phyloP scores from a whole-genome alignment of 202 grass and related monocot genomes.

The Schoenoplectus triqueter region DNA sequence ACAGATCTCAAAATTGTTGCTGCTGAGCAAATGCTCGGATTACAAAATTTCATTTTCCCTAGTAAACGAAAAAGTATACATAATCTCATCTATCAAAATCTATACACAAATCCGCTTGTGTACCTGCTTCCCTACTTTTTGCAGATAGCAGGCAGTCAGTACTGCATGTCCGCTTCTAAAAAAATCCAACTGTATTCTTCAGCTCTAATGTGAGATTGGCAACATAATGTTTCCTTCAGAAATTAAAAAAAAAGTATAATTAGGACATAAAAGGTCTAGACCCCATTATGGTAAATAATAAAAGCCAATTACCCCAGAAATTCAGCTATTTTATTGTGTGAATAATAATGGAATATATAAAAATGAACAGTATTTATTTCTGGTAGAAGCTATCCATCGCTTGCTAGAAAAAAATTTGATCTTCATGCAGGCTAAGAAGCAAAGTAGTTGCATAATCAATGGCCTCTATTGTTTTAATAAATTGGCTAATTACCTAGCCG shows the following conservation, averaged over 20 bases:
- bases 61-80: slow-evolving; percentile 19
- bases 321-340: not conserved
- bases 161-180: not conserved
- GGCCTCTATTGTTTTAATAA: not conserved
- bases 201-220: not conserved
- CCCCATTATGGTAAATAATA: not conserved
- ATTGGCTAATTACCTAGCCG: not conserved
- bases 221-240: slow-evolving; percentile 4
- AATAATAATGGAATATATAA: not conserved
- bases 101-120: slow-evolving; percentile 18
- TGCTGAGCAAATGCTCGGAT: slow-evolving; percentile 20
- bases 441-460: slow-evolving; percentile 9
- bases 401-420: slow-evolving; percentile 1
- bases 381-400: not conserved
- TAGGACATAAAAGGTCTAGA: not conserved
- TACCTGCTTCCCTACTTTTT: slow-evolving; percentile 4
- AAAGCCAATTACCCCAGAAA: not conserved
- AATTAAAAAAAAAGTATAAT: not conserved
- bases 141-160: slow-evolving; percentile 2
- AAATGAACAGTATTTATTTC: not conserved
- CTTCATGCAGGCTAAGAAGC: not conserved
- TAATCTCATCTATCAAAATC: slow-evolving; percentile 33
- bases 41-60: slow-evolving; percentile 22
- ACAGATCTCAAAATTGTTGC: slow-evolving; percentile 9
- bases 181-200: slow-evolving; percentile 14